Evolutionary conservation across 805 yeast genomes (phyloP), one percentile per base, ranked within the genome.

Genomic region (Candida boleticola): DNA sequence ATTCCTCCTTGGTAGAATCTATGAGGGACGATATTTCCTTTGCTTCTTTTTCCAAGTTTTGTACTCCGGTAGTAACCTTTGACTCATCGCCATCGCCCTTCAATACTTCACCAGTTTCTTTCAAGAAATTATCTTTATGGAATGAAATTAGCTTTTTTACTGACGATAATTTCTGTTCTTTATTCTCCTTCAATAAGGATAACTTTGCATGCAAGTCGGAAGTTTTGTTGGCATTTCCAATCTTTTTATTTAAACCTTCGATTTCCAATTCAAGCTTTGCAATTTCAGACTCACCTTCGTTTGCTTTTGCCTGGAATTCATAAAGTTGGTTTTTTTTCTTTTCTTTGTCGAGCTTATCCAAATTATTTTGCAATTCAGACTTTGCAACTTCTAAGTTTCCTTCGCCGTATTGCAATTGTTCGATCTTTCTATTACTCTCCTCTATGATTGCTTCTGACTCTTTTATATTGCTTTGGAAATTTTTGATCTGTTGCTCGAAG

Each of bases 191-290:
- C 25, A 76, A 48, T 14, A 81, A 52, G 0, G 73, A 66, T 3
- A 80, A 52, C 47, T 76, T 79, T 0, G 88, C 83, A 46, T 76
- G 66, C 2, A 72, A 51, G 37, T 82, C 89, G 0, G 85, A 68
- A 52, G 79, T 83, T 50, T 74, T 73, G 50, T 77, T 82, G 3
- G 77, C 71, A 13, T 65, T 61, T 3, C 76, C 54, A 11, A 86
- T 66, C 17, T 77, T 73, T 14, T 69, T 69, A 42, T 76, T 74
- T 13, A 81, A 52, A 0, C 68, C 69, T 7, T 87, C 93, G 9
- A 81, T 53, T 22, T 61, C 66, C 40, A 43, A 47, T 37, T 67
- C 73, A 29, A 63, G 44, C 23, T 44, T 47, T 10, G 42, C 32
- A 6, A 79, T 60, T 26, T 62, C 53, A 9, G 55, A 50, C 34